phyloP scores from a whole-genome alignment of 192 early-diverging fungal species.

The Allomyces macrogynus region DNA sequence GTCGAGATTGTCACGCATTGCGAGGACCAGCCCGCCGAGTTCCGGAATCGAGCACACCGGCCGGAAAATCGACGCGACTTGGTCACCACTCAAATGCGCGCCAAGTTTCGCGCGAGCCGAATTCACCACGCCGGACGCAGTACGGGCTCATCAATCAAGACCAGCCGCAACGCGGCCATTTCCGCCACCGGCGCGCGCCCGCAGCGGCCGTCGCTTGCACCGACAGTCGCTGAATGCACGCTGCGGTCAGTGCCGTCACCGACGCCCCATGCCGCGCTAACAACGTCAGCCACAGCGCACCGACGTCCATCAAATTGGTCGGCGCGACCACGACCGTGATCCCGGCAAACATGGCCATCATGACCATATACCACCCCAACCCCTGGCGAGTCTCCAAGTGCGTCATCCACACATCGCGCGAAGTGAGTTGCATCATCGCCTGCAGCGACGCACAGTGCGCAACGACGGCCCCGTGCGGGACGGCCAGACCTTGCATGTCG shows the following conservation, averaged over 20 bases:
- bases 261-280: neutral
- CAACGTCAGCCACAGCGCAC: neutral
- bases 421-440: neutral
- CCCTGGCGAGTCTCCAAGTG: too few species aligned
- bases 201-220: neutral
- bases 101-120: neutral
- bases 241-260: neutral
- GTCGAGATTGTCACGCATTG: neutral
- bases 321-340: too few species aligned
- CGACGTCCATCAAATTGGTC: neutral
- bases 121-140: neutral
- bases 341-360: too few species aligned
- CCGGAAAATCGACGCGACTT: neutral
- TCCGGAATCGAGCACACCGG: neutral
- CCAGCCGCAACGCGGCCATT: neutral
- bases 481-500: neutral
- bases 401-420: too few species aligned
- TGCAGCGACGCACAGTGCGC: neutral
- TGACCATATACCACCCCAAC: too few species aligned
- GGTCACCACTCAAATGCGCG: neutral
- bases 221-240: neutral
- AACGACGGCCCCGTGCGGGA: neutral
- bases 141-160: neutral
- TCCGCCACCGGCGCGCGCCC: neutral
- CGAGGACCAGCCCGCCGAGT: neutral